Evolutionary conservation across 768 basidiomycete genomes (phyloP), one percentile per base, ranked within the genome.

Genomic region (Hemileccinum impolitum): DNA sequence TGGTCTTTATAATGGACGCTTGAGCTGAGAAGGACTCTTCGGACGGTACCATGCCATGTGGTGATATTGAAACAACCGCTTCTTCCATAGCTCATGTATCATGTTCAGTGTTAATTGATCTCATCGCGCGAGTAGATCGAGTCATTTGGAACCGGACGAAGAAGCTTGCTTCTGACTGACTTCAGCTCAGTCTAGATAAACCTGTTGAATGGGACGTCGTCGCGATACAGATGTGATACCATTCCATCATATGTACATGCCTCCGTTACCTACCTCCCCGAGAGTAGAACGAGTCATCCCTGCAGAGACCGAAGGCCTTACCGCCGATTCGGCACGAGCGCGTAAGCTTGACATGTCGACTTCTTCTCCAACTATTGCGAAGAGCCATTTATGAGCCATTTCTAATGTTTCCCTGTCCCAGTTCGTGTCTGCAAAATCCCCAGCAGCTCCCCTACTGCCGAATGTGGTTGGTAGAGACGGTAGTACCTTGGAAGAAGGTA

Each of bases 191-290:
- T n/a, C n/a, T n/a, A n/a, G n/a, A n/a, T n/a, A n/a, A n/a, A n/a
- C n/a, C n/a, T n/a, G n/a, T n/a, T n/a, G n/a, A n/a, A n/a, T n/a
- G n/a, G n/a, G n/a, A n/a, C n/a, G n/a, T n/a, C n/a, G n/a, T n/a
- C n/a, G n/a, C n/a, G n/a, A n/a, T n/a, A n/a, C n/a, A 18, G 3
- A 45, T 11, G 13, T 5, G 17, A n/a, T 23, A 11, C 1, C 19
- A 1, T 67, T 50, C 1, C 19, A 1, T 67, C 51, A 79, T 50
- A 79, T 76, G 51, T 79, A 80, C 77, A 79, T 78, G 18, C 74
- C 66, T 3, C 75, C 75, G 32, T 81, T 79, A 6, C 76, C 77
- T 30, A 76, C 54, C 35, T 71, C 69, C 15, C 52, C 57, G 25
- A 54, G 50, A 34, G 30, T 6, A 5, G 43, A 26, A 25, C 56